Evolutionary conservation across 352 stramenopile genomes (phyloP), one percentile per base, ranked within the genome.

Genomic region (Pythium dissimile): DNA sequence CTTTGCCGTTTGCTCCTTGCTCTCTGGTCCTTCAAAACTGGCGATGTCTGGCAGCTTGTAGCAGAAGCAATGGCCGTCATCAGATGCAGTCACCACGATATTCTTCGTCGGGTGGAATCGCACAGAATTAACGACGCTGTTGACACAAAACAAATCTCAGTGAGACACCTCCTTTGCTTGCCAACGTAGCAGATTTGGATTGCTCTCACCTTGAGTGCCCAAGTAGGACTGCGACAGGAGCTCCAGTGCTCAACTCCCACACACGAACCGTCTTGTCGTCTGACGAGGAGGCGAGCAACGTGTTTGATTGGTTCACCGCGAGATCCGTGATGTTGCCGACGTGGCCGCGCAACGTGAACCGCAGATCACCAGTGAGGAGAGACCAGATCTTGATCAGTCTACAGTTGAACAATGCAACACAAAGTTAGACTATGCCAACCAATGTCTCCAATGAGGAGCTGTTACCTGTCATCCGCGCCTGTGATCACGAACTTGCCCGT

Each of bases 361-460:
- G 48, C 1, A 96, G 66, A 41, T 94, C 77, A 7, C 87, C 87
- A 6, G 87, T 95, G 23, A 68, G 73, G 27, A 98, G 66, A 48
- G 88, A 97, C 89, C 97, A 99, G 28, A 99, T 85, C 69, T 99
- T 98, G 27, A 98, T 91, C 13, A 99, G 72, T 46, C 92, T 96
- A 57, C 10, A 51, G 26, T 26, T 28, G 1, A 13, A 50, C 12
- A 24, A 30, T 9, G 2, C 16, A 55, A 50, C 15, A 42, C n/a
- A 12, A 46, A 34, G 11, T 27, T 43, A 34, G 7, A 32, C 21
- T 4, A 32, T 8, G 13, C 1, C 45, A 30, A 32, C 27, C 2
- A 35, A 31, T 41, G 5, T 41, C 6, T 7, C 12, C 34, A 41
- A 39, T 42, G 12, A 28, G 16, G n/a, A 28, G 28, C n/a, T n/a